Evolutionary conservation across 192 early-diverging fungal species (phyloP), one percentile per base, ranked within the genome.

Genomic region (Podila minutissima): DNA sequence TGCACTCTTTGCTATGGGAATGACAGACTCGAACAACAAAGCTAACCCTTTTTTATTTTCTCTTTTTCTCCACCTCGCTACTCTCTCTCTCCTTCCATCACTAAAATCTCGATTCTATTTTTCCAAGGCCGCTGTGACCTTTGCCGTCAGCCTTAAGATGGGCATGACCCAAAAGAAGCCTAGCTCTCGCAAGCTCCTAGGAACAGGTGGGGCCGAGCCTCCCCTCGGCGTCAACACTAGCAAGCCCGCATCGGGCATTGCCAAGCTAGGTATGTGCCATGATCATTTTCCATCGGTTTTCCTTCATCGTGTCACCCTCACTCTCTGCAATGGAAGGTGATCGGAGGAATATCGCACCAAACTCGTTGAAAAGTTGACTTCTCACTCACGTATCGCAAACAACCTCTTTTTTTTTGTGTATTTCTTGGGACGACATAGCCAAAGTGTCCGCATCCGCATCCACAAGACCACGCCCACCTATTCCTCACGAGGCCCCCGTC

Each of bases 121-220:
- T 48, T 46, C 24, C 37, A 64, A 76, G 74, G 70, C 74, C 41
- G 64, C 74, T 20, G 48, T 76, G 17, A 70, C 32, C 38, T 46
- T 76, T 50, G 58, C 63, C 17, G 74, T 76, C 19, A 66, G 74
- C 24, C 69, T 76, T 63, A 76, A 71, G 28, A 65, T 76, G 63
- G 68, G 67, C 33, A 76, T 76, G 74, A 57, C 68, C 3, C 74
- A 76, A 57, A 69, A 76, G 24, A 76, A 48, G 28, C 64, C 72
- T 3, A 61, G 64, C 13, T 48, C 41, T 33, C 64, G 72, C 33
- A 72, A 71, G 32, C 12, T 63, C 4, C 22, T 48, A 7, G 50
- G 22, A 35, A 10, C 69, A 26, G 49, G 66, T 2, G 51, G 41
- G 41, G 8, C 41, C 41, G 12, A 15, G 13, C 15, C 41, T 46